Percentiles rank a stretch among this genome's conserved stretches.
phyloP scores from a whole-genome alignment of 441 rosid genomes.

The Cnidoscolus chayamansa region DNA sequence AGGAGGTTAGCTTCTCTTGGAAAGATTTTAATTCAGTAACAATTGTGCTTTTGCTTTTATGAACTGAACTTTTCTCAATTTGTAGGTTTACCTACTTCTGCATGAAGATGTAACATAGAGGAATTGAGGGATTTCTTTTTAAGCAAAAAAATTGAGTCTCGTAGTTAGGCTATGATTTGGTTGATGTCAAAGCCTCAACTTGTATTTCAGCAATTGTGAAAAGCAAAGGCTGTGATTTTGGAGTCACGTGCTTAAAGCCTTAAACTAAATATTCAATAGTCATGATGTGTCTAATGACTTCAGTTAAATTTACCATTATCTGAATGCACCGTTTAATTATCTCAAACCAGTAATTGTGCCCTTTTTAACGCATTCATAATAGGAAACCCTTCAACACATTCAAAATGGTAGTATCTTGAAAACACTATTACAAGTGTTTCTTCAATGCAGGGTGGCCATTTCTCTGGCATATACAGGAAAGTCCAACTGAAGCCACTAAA shows the following conservation, averaged over 20 bases:
- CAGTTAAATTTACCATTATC: neutral
- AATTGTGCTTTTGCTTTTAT: neutral
- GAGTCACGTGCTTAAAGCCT: neutral
- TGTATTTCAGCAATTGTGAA: conserved; percentile 1
- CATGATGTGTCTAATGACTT: neutral
- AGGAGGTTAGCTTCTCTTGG: conserved; percentile 61
- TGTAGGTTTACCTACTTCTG: neutral
- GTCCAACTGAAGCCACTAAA: conserved; percentile 96
- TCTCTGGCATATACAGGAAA: conserved; percentile 99
- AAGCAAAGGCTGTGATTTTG: neutral
- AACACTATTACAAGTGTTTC: conserved; percentile 22
- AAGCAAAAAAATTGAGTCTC: neutral
- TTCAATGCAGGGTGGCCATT: conserved; percentile 86
- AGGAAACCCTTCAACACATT: too few species aligned
- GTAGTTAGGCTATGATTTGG: conserved; percentile 2
- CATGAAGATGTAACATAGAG: neutral
- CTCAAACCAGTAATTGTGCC: conserved; percentile 4
- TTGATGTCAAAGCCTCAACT: neutral
- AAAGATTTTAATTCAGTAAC: neutral
- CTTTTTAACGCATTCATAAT: conserved; percentile 3
- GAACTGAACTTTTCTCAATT: neutral
- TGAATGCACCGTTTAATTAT: neutral
- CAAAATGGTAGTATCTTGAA: too few species aligned
- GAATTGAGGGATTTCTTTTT: neutral
- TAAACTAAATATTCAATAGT: neutral